A percentile compares a stretch with the other conserved stretches of the same genome.
Conservation (phyloP, 495 filamentous ascomycete species). For the Talaromyces nanjingensis region DNA sequence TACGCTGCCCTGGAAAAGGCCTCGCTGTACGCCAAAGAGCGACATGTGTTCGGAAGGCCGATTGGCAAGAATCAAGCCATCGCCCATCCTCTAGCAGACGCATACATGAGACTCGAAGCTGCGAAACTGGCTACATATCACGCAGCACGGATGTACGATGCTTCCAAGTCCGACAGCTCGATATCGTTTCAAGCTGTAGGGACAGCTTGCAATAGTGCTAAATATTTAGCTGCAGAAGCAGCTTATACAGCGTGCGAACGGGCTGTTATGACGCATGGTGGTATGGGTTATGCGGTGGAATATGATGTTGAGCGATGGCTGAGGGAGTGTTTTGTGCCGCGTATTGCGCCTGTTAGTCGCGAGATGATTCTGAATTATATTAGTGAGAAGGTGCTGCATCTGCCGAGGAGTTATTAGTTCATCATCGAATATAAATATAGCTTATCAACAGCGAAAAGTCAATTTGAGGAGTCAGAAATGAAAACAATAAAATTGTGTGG, state of each 20-base stretch:
- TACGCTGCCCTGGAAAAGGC: slow-evolving; percentile 54
- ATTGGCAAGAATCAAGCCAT: slow-evolving; percentile 62
- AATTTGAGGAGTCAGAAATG: no score
- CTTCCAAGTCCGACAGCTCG: slow-evolving; percentile 38
- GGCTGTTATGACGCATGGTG: slow-evolving; percentile 50
- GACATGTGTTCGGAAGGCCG: slow-evolving; percentile 54
- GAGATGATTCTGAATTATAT: slow-evolving; percentile 70
- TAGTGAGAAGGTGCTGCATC: slow-evolving; percentile 49
- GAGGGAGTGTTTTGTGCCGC: slow-evolving; percentile 57
- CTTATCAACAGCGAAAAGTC: background rate
- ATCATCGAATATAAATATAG: background rate
- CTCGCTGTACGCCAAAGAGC: slow-evolving; percentile 49
- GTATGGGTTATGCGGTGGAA: slow-evolving; percentile 62
- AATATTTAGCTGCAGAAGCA: slow-evolving; percentile 63
- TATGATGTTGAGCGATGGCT: slow-evolving; percentile 64
- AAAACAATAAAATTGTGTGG: background rate
- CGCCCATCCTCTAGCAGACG: slow-evolving; percentile 56
- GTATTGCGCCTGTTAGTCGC: slow-evolving; percentile 58
- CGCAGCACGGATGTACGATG: slow-evolving; percentile 57
- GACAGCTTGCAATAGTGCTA: slow-evolving; percentile 61
- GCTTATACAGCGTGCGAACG: slow-evolving; percentile 58
- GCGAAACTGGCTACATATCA: slow-evolving; percentile 63
- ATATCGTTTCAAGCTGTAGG: slow-evolving; percentile 59
- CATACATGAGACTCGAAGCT: slow-evolving; percentile 63
- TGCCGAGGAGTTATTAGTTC: slow-evolving; percentile 44